Evolutionary conservation across 108 stramenopile species (phyloP), one percentile per base, ranked within the genome.

Genomic region (Chaetoceros tenuissimus): DNA sequence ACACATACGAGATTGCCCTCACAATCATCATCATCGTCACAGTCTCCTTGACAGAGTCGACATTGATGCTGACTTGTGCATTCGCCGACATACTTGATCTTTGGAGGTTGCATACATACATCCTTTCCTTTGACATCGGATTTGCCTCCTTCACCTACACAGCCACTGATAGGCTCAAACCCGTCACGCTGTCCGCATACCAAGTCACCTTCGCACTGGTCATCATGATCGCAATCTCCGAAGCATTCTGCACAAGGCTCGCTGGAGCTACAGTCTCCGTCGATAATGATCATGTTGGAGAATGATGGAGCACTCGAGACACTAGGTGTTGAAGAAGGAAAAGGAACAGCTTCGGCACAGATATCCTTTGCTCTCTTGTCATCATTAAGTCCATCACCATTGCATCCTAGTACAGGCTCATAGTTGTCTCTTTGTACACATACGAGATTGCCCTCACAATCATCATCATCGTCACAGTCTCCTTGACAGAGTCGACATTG

Each of bases 31-130:
- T 75, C 67, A 22, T 16, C 28, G 31, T 79, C 80, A 45, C 85
- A 87, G 49, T 81, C 82, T 28, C 85, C 85, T n/a, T 77, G 57
- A 57, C 82, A 84, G 18, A 64, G n/a, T 13, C 73, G n/a, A n/a
- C n/a, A n/a, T n/a, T n/a, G n/a, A n/a, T n/a, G n/a, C n/a, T n/a
- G n/a, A n/a, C n/a, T n/a, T n/a, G n/a, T n/a, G n/a, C n/a, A n/a
- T n/a, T n/a, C n/a, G n/a, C n/a, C n/a, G n/a, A n/a, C n/a, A n/a
- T n/a, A n/a, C n/a, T n/a, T n/a, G n/a, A n/a, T n/a, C n/a, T n/a
- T n/a, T n/a, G n/a, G n/a, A n/a, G n/a, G n/a, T n/a, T n/a, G n/a
- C n/a, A n/a, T n/a, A n/a, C n/a, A n/a, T n/a, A n/a, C n/a, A n/a
- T n/a, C n/a, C n/a, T n/a, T n/a, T n/a, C n/a, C n/a, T n/a, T n/a